Evolutionary conservation across 306 rosid species (phyloP).

Genomic region (Corylus avellana): DNA sequence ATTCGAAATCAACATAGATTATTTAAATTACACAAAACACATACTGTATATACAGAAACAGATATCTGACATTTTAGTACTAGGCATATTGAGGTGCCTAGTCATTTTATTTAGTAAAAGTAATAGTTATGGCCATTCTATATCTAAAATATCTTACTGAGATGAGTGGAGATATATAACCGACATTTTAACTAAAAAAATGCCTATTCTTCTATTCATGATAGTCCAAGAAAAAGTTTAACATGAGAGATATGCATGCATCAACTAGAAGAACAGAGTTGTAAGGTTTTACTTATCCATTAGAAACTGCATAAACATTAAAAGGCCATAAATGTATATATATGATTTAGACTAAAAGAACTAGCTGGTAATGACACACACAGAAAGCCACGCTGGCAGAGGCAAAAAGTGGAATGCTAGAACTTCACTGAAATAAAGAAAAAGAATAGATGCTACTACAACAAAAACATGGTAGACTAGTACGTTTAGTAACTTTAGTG

Average conservation of each 20-base stretch:
- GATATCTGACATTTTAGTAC: too few relatives aligned
- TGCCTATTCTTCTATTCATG: background rate
- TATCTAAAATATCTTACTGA: background rate
- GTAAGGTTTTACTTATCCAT: background rate
- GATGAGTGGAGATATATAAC: background rate
- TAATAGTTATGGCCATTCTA: background rate
- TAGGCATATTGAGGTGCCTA: background rate
- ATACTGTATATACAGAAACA: too few relatives aligned
- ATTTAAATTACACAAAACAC: too few relatives aligned
- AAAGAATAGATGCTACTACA: background rate
- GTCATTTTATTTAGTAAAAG: background rate
- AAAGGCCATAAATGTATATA: background rate
- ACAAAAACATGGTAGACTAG: background rate
- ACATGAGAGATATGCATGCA: background rate
- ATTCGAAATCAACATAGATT: background rate
- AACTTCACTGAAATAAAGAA: background rate
- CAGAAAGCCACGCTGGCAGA: background rate
- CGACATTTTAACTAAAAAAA: background rate
- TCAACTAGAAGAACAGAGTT: background rate
- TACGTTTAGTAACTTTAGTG: background rate
- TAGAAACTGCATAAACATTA: background rate
- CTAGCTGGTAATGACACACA: background rate
- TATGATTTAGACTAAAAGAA: background rate
- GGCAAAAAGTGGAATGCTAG: constrained; percentile 10
- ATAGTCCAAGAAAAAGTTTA: background rate